Evolutionary conservation across 140 eudicot genomes (phyloP).

Genomic region (Ambrosia hybrid): DNA sequence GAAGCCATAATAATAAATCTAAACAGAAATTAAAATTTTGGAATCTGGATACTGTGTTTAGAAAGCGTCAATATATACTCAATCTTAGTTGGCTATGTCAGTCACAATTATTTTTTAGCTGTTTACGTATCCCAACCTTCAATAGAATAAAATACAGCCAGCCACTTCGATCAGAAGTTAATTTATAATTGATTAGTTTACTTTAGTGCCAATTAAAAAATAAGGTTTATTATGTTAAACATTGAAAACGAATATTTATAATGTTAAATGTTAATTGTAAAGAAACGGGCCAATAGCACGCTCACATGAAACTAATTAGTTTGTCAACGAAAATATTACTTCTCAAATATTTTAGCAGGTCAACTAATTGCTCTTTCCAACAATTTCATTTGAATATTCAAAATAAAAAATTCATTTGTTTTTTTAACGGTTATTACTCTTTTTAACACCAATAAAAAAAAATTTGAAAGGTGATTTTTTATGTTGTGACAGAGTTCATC

Average conservation of each 20-base stretch:
- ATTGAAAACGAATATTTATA: conserved; percentile 1
- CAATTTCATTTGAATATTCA: not conserved
- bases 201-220: not conserved
- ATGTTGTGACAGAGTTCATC: no score
- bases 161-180: not conserved
- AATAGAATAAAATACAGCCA: not conserved
- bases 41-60: no score
- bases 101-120: no score
- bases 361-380: not conserved
- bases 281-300: not conserved
- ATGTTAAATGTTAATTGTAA: not conserved
- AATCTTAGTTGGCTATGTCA: no score
- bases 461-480: no score
- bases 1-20: no score
- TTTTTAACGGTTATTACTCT: no score
- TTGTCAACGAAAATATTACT: conserved; percentile 4
- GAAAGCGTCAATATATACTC: no score
- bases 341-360: conserved; percentile 1
- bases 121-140: not conserved
- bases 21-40: no score
- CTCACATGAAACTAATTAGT: conserved; percentile 4
- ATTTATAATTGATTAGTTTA: conserved; percentile 5
- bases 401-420: not conserved
- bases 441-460: no score
- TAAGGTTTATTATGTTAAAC: not conserved